phyloP scores from a whole-genome alignment of 495 filamentous ascomycete genomes.

The Xanthoparmelia taractica region DNA sequence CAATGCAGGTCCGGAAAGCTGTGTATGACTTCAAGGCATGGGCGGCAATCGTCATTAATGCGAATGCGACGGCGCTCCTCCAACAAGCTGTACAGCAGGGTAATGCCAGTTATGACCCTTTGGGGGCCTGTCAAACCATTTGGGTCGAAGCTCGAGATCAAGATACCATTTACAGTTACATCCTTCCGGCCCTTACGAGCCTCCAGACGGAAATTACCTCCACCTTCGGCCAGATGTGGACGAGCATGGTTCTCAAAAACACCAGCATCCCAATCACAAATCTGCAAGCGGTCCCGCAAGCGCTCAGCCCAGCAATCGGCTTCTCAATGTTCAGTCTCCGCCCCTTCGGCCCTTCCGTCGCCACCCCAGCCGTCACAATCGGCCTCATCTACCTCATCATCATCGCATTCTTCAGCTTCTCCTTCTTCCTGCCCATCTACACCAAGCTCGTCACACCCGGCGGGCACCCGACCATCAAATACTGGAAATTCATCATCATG shows the following conservation, averaged over 20 bases:
- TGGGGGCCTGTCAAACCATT: constrained; percentile 53
- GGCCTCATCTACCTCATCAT: constrained; percentile 69
- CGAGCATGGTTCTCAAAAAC: constrained; percentile 36
- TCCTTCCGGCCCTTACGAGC: constrained; percentile 42
- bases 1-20: constrained; percentile 49
- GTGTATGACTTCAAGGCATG: constrained; percentile 57
- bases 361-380: constrained; percentile 54
- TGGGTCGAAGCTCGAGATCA: constrained; percentile 54
- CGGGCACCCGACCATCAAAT: constrained; percentile 52
- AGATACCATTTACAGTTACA: constrained; percentile 45
- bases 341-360: constrained; percentile 50
- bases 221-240: constrained; percentile 50
- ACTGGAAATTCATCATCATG: constrained; percentile 54
- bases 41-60: constrained; percentile 57
- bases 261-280: constrained; percentile 32
- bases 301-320: constrained; percentile 55
- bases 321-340: constrained; percentile 55
- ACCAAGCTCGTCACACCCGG: constrained; percentile 44
- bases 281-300: constrained; percentile 46
- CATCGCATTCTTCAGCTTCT: constrained; percentile 63
- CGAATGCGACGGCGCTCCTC: constrained; percentile 57
- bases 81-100: constrained; percentile 47
- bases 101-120: constrained; percentile 57
- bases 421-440: constrained; percentile 63
- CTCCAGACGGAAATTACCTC: constrained; percentile 40